Conservation (phyloP, 768 basidiomycete species). For the Lentinula lateritia region DNA sequence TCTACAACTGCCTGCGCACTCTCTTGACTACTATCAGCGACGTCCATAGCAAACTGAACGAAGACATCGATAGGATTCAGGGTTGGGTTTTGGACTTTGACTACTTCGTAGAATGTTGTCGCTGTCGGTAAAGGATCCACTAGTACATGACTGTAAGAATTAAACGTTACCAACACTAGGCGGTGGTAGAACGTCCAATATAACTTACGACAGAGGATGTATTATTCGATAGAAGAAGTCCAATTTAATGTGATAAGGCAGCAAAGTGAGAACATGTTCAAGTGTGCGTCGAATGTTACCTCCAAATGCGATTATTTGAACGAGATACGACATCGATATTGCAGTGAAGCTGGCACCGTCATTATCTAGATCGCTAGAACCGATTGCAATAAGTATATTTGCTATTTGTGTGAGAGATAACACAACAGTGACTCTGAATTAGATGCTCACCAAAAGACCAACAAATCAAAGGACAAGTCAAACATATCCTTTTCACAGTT, state of each 20-base stretch:
- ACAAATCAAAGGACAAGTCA: slow-evolving; percentile 9
- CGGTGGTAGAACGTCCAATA: not conserved
- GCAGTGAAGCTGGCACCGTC: not conserved
- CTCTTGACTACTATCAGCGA: slow-evolving; percentile 8
- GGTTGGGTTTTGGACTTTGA: slow-evolving; percentile 1
- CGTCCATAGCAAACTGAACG: slow-evolving; percentile 7
- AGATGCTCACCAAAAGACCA: slow-evolving; percentile 8
- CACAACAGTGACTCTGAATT: too few relatives aligned
- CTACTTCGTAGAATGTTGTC: slow-evolving; percentile 1
- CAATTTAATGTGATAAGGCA: slow-evolving; percentile 7
- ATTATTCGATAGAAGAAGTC: slow-evolving; percentile 12
- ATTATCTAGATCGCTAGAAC: not conserved
- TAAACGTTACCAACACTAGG: not conserved
- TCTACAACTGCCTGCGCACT: slow-evolving; percentile 6
- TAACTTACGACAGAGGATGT: slow-evolving; percentile 8
- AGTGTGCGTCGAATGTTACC: not conserved
- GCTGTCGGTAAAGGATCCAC: slow-evolving; percentile 5
- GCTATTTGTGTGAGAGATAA: not conserved
- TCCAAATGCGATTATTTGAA: slow-evolving; percentile 9
- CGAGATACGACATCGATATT: slow-evolving; percentile 1
- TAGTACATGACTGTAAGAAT: slow-evolving; percentile 1
- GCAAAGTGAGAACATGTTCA: slow-evolving; percentile 2
- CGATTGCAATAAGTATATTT: not conserved
- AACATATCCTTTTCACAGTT: slow-evolving; percentile 4
- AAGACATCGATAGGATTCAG: slow-evolving; percentile 6